These are phyloP conservation scores for Penicillium sp. DNA, from an alignment of 2,329 filamentous ascomycete genomes.

Conservation along the genomic window DNA sequence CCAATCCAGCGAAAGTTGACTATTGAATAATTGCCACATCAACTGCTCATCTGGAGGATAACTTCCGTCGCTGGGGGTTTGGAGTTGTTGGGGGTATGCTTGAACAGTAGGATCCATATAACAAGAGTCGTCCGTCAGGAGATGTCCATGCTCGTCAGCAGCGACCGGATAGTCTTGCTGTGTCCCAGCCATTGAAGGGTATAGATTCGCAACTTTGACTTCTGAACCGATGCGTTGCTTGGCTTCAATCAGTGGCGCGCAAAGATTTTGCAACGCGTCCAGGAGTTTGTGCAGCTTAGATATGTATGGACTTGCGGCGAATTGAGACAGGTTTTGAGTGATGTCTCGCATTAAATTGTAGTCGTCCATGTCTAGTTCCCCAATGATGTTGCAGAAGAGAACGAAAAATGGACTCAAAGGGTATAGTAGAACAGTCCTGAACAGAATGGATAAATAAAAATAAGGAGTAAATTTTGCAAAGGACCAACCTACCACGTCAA, in stretches of 20 bases:
- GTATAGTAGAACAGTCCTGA: conserved; percentile 22
- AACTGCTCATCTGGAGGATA: conserved; percentile 16
- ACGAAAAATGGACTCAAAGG: conserved; percentile 27
- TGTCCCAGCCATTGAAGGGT: conserved; percentile 4
- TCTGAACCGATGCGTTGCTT: conserved; percentile 8
- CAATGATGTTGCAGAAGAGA: conserved; percentile 28
- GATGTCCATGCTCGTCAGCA: background rate
- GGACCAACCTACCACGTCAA: conserved; percentile 16
- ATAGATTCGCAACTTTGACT: conserved; percentile 8
- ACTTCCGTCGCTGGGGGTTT: background rate
- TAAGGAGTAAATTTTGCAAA: background rate
- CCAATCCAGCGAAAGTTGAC: conserved; percentile 22
- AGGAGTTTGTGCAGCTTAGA: conserved; percentile 18
- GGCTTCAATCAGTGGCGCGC: conserved; percentile 13
- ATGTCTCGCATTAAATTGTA: conserved; percentile 22
- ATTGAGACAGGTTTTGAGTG: conserved; percentile 17
- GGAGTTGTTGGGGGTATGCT: background rate
- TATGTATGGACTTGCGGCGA: conserved; percentile 19
- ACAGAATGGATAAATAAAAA: background rate
- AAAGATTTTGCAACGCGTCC: conserved; percentile 14
- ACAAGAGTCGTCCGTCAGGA: background rate
- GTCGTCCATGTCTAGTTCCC: conserved; percentile 19
- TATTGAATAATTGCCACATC: conserved; percentile 27
- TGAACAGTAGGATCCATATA: background rate
- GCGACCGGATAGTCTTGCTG: background rate